Conservation (phyloP, 2,329 filamentous ascomycete species). For the Pseudogymnoascus sp. region DNA sequence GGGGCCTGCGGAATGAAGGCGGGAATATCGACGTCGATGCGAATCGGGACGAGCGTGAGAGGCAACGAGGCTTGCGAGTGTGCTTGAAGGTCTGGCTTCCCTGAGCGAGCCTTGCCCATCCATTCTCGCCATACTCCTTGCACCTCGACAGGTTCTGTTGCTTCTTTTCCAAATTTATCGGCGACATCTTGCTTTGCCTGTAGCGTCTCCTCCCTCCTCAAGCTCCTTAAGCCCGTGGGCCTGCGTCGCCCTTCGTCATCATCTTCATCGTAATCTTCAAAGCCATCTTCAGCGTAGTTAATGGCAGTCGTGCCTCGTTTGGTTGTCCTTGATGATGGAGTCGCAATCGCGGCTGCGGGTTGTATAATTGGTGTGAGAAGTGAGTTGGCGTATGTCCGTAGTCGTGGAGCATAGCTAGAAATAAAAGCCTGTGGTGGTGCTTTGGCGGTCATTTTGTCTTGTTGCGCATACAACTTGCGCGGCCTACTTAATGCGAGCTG, state of each 20-base stretch:
- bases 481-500: not conserved
- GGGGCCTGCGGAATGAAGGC: slow-evolving; percentile 61
- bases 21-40: slow-evolving; percentile 88
- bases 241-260: slow-evolving; percentile 62
- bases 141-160: slow-evolving; percentile 66
- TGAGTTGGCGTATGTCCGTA: slow-evolving; percentile 86
- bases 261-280: slow-evolving; percentile 74
- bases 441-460: slow-evolving; percentile 17
- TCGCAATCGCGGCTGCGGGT: slow-evolving; percentile 54
- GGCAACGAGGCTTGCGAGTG: slow-evolving; percentile 67
- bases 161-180: slow-evolving; percentile 78
- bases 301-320: slow-evolving; percentile 95
- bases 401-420: slow-evolving; percentile 81
- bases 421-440: slow-evolving; percentile 75
- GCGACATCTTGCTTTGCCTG: slow-evolving; percentile 55
- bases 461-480: not conserved
- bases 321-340: slow-evolving; percentile 71
- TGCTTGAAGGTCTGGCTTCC: slow-evolving; percentile 51
- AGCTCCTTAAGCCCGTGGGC: slow-evolving; percentile 73
- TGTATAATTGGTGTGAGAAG: slow-evolving; percentile 79
- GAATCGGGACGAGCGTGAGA: slow-evolving; percentile 85
- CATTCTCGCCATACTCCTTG: slow-evolving; percentile 93
- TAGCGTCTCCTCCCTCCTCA: slow-evolving; percentile 66
- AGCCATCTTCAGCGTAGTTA: slow-evolving; percentile 96
- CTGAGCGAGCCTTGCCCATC: slow-evolving; percentile 66